phyloP scores from a whole-genome alignment of 2,329 filamentous ascomycete species.

The Cladosporium velox region DNA sequence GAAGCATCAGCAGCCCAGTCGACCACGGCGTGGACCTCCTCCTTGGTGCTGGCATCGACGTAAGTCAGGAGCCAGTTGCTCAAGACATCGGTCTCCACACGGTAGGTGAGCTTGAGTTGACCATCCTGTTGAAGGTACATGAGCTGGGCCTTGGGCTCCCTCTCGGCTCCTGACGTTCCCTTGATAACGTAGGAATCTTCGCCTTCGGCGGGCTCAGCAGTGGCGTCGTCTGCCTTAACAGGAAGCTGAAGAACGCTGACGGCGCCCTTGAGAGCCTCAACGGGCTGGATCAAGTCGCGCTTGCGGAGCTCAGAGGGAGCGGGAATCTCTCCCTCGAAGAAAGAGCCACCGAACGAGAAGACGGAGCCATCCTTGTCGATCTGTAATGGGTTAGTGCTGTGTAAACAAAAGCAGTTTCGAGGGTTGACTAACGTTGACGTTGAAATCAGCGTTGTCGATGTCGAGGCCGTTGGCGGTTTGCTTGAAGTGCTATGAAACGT shows the following conservation, averaged over 20 bases:
- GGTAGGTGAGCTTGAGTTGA: slow-evolving; percentile 55
- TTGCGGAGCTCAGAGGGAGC: slow-evolving; percentile 44
- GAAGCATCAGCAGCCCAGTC: slow-evolving; percentile 60
- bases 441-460: slow-evolving; percentile 63
- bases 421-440: slow-evolving; percentile 57
- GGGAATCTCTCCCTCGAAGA: slow-evolving; percentile 50
- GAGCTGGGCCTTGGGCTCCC: slow-evolving; percentile 57
- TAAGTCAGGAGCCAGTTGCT: slow-evolving; percentile 63
- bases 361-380: slow-evolving; percentile 55
- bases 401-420: background rate
- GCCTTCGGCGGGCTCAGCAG: slow-evolving; percentile 38
- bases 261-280: slow-evolving; percentile 47
- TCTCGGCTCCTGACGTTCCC: slow-evolving; percentile 51
- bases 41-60: slow-evolving; percentile 53
- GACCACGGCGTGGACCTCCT: slow-evolving; percentile 55
- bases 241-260: slow-evolving; percentile 45
- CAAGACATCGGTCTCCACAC: slow-evolving; percentile 59
- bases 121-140: slow-evolving; percentile 58
- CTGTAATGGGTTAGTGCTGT: slow-evolving; percentile 33
- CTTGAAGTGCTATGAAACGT: slow-evolving; percentile 50
- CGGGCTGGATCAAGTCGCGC: slow-evolving; percentile 47
- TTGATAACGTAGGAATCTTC: slow-evolving; percentile 49
- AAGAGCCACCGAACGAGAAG: slow-evolving; percentile 59
- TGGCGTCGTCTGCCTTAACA: slow-evolving; percentile 44
- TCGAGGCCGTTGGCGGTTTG: slow-evolving; percentile 61